Evolutionary conservation across 805 yeast genomes (phyloP), one percentile per base, ranked within the genome.

Genomic region (Kodamaea fukazawae): DNA sequence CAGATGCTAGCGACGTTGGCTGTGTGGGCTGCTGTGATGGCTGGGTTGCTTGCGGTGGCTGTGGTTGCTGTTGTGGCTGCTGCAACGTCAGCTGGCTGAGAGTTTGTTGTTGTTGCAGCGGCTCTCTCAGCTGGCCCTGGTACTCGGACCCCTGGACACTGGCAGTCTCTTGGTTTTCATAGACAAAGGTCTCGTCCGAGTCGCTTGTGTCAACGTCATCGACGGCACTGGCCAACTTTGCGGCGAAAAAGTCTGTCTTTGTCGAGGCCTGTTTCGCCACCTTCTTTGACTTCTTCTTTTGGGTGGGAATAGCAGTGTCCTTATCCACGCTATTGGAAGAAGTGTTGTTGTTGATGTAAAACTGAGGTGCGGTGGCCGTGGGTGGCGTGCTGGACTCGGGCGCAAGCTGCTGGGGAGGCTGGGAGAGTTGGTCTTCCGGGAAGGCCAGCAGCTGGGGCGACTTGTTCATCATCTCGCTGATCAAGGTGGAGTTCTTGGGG

Each of bases 161-260:
- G 23, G 23, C 23, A 20, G 23, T 20, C 23, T 20, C 23, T 57
- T 58, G 32, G 34, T 69, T 78, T 53, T 90, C 97, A 59, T 91
- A 91, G n/a, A 91, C 96, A 71, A 93, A 91, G 1, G 96, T 88
- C 59, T 93, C 99, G 50, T 90, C 96, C 17, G 89, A 80, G 58
- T 90, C 97, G 25, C 90, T 82, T 29, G 85, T 79, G 45, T 85
- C 87, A 32, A 79, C 90, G 51, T 88, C 96, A 47, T 85, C 95
- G 3, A 91, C 95, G 1, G 98, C 98, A 41, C 88, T 83, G 7
- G 96, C 98, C 45, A 93, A 71, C 51, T 84, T 86, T 0, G 98
- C 97, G 7, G 97, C 98, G 61, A 93, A 93, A 44, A 88, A 79
- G 55, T 90, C 98, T 0, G 96, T 93, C 54, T 89, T 76, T 6